A percentile compares a stretch with the other conserved stretches of the same genome.
phyloP scores from a whole-genome alignment of 1,139 yeast species.

The Saccharomyces pastorianus region DNA sequence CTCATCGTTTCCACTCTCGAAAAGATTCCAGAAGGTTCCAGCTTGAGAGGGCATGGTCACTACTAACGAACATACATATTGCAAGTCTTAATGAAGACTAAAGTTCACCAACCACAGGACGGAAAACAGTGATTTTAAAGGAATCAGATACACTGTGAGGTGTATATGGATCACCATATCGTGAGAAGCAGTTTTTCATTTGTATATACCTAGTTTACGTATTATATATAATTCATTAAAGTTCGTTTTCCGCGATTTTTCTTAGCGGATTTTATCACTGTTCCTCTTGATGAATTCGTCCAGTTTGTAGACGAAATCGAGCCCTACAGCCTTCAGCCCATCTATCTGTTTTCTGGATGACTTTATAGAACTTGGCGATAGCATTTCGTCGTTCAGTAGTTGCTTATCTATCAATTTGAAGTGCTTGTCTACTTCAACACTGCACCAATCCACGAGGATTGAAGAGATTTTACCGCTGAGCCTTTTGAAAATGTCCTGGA shows the following conservation, averaged over 20 bases:
- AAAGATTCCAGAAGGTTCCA: neutral
- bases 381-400: constrained; percentile 53
- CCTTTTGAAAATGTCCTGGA: constrained; percentile 38
- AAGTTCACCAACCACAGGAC: neutral
- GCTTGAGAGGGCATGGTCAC: neutral
- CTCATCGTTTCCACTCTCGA: neutral
- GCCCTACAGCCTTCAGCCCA: constrained; percentile 56
- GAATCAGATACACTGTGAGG: too few relatives aligned
- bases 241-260: neutral
- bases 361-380: constrained; percentile 41
- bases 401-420: constrained; percentile 57
- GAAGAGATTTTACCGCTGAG: constrained; percentile 34
- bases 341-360: constrained; percentile 53
- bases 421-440: constrained; percentile 55
- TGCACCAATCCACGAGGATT: constrained; percentile 57
- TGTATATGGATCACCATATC: too few relatives aligned
- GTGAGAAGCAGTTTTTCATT: too few relatives aligned
- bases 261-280: constrained; percentile 14
- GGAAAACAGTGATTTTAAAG: neutral
- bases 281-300: constrained; percentile 29
- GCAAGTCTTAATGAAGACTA: neutral
- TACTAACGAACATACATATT: neutral
- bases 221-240: neutral
- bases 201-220: neutral
- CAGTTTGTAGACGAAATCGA: constrained; percentile 49